Evolutionary conservation across 768 basidiomycete species (phyloP).

Genomic region (Lentinula raphanica): DNA sequence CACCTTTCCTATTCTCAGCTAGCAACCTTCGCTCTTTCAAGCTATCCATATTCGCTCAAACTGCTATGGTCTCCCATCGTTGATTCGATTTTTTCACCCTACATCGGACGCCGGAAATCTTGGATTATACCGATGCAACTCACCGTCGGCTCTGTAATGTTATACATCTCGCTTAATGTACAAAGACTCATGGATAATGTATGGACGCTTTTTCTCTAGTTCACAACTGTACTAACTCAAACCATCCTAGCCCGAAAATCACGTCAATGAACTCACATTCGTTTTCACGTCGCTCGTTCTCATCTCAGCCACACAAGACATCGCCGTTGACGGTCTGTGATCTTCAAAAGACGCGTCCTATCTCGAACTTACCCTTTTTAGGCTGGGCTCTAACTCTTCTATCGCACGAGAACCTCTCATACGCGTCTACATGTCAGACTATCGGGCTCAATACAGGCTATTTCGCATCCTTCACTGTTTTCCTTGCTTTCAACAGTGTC

Average conservation of each 20-base stretch:
- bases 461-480: constrained; percentile 95
- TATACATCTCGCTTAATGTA: constrained; percentile 70
- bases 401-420: constrained; percentile 90
- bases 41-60: constrained; percentile 96
- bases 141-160: constrained; percentile 79
- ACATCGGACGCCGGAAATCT: constrained; percentile 89
- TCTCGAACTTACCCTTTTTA: constrained; percentile 19
- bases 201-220: constrained; percentile 15
- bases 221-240: background rate
- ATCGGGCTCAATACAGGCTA: constrained; percentile 95
- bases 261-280: constrained; percentile 72
- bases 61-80: constrained; percentile 97
- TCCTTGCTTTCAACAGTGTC: constrained; percentile 93
- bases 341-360: constrained; percentile 13
- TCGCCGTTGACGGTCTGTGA: constrained; percentile 82
- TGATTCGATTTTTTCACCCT: constrained; percentile 79
- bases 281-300: constrained; percentile 88
- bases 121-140: constrained; percentile 99
- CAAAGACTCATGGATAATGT: constrained; percentile 78
- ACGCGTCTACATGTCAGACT: constrained; percentile 97
- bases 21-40: constrained; percentile 87
- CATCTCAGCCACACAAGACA: constrained; percentile 96
- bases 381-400: constrained; percentile 81
- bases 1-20: constrained; percentile 96
- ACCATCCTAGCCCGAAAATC: constrained; percentile 63